Evolutionary conservation across 2,329 filamentous ascomycete species (phyloP), one percentile per base, ranked within the genome.

Genomic region (Colletotrichum theobromicola): DNA sequence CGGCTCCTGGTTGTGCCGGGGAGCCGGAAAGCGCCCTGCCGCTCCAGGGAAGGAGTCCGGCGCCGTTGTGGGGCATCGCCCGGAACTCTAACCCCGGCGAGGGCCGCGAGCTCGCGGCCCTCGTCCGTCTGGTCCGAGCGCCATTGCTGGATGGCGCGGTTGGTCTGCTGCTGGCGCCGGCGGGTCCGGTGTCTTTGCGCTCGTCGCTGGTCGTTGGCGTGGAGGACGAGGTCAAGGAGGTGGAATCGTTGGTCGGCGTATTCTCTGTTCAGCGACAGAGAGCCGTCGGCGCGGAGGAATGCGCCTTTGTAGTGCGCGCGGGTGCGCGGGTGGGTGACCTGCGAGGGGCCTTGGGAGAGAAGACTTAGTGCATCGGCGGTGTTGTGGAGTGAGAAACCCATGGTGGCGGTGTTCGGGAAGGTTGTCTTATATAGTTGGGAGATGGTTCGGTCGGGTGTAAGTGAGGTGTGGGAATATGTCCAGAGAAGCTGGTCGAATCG

Each of bases 11-110:
- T 76, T 0, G 85, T 87, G 24, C 80, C 80, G 5, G 80, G 80
- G 60, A 87, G 85, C 58, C 84, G 81, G 53, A 89, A 89, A 7
- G 87, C 87, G 57, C 87, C 86, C 77, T 88, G 84, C 12, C 87
- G 81, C 75, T 87, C 86, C 26, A 88, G 82, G 1, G 87, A 10
- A 80, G 80, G 10, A 84, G 82, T 67, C 7, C 73, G 70, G 35
- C 67, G n/a, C 75, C 74, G 30, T 83, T 81, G 16, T 81, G 80
- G 16, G 42, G 78, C 73, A 73, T 87, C 85, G 35, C 82, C 80
- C 3, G 85, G 85, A 4, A 86, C 80, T n/a, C 79, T 78, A n/a
- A 83, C 75, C 50, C 78, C 76, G 72, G 82, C 83, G 21, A 78
- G 79, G 1, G 85, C 85, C 21, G 53, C 55, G 10, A 86, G 80